Percentiles rank a stretch among this genome's conserved stretches.
Evolutionary conservation across 2,329 filamentous ascomycete species (phyloP).

Genomic region (Penicillium crustosum): DNA sequence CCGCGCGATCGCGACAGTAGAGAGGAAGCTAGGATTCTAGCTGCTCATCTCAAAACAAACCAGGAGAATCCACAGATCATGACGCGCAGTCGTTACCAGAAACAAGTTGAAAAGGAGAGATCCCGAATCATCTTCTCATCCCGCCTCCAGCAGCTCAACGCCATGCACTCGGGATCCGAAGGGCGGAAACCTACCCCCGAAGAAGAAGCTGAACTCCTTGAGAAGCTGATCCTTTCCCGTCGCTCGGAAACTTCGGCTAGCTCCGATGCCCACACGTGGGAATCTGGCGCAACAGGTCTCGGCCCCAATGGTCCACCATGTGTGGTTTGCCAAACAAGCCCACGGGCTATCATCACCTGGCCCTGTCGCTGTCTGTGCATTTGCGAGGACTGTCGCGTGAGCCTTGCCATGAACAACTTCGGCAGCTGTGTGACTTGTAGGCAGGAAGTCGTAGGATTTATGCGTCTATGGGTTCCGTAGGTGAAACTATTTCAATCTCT

Average conservation of each 20-base stretch:
- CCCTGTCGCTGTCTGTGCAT: conserved; percentile 91
- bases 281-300: conserved; percentile 69
- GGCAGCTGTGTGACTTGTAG: conserved; percentile 94
- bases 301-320: conserved; percentile 78
- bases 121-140: conserved; percentile 64
- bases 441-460: conserved; percentile 83
- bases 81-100: conserved; percentile 76
- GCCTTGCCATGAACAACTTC: conserved; percentile 94
- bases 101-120: conserved; percentile 66
- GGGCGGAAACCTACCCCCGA: conserved; percentile 43
- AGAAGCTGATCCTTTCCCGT: conserved; percentile 58
- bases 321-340: conserved; percentile 86
- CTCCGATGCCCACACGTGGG: conserved; percentile 53
- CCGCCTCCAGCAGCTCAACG: conserved; percentile 32
- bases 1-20: conserved; percentile 75
- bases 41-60: conserved; percentile 69
- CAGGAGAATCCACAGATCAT: conserved; percentile 59
- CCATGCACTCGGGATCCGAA: conserved; percentile 17
- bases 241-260: conserved; percentile 38
- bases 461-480: conserved; percentile 80
- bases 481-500: neutral
- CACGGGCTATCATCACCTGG: conserved; percentile 90
- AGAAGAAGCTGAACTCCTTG: conserved; percentile 60
- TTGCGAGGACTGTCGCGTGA: conserved; percentile 92
- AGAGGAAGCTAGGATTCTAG: conserved; percentile 76